A percentile compares a stretch with the other conserved stretches of the same genome.
Conservation (phyloP, 2,329 filamentous ascomycete genomes). For the Diaporthe longicolla region DNA sequence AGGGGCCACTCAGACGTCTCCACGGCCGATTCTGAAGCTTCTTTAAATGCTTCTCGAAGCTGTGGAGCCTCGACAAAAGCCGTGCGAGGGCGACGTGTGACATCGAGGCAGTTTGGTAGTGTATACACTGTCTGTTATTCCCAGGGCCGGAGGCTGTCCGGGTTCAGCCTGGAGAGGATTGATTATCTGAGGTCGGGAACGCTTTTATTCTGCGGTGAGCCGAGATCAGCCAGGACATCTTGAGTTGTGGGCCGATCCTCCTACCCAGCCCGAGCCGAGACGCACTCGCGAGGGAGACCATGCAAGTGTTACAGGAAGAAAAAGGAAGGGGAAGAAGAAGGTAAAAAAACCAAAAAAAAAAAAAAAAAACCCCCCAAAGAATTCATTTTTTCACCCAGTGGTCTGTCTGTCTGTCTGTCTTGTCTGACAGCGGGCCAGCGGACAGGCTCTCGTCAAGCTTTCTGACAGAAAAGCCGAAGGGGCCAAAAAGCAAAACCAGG, state of each 20-base stretch:
- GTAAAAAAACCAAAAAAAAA: no score
- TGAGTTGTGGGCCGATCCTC: slow-evolving; percentile 30
- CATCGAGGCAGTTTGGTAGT: neutral
- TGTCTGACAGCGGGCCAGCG: slow-evolving; percentile 6
- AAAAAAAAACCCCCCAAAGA: no score
- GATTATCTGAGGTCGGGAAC: slow-evolving; percentile 19
- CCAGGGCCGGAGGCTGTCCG: slow-evolving; percentile 24
- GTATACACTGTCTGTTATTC: neutral
- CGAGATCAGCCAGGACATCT: slow-evolving; percentile 30
- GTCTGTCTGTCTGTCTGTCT: no score
- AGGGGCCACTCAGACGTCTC: slow-evolving; percentile 22
- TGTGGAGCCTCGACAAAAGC: slow-evolving; percentile 24
- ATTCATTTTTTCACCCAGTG: no score
- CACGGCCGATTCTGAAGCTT: slow-evolving; percentile 23
- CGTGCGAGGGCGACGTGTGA: slow-evolving; percentile 13
- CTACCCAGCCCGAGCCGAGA: slow-evolving; percentile 12
- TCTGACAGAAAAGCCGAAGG: slow-evolving; percentile 30
- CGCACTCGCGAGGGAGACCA: slow-evolving; percentile 20
- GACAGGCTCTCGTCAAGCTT: slow-evolving; percentile 26
- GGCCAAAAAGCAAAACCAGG: neutral
- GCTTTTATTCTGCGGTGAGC: slow-evolving; percentile 22
- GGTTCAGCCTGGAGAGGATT: no score
- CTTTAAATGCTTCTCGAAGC: slow-evolving; percentile 9
- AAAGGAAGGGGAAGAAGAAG: no score
- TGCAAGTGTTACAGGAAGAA: no score